A percentile compares a stretch with the other conserved stretches of the same genome.
phyloP scores from a whole-genome alignment of 208 protist genomes.

The Acanthamoeba lugdunensis region DNA sequence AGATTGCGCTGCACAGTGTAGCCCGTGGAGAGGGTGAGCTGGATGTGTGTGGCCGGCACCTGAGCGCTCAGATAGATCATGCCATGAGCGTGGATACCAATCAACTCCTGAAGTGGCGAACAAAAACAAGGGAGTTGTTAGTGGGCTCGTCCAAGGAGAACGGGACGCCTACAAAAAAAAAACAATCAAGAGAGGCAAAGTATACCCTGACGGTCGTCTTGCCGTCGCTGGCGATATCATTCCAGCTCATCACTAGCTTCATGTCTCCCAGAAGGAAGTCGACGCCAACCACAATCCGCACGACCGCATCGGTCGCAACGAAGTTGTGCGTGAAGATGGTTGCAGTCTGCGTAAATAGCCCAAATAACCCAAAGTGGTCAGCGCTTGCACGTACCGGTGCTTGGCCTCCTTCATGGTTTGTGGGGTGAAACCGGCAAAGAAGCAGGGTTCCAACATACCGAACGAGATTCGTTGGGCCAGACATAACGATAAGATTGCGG shows the following conservation, averaged over 20 bases:
- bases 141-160: not conserved
- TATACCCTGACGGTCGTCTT: not conserved
- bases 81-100: constrained; percentile 26
- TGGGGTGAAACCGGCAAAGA: not conserved
- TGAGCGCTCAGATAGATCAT: constrained; percentile 34
- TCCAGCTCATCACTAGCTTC: constrained; percentile 47
- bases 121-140: not conserved
- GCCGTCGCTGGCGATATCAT: not conserved
- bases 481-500: not conserved
- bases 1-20: not conserved
- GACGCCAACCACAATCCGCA: constrained; percentile 18
- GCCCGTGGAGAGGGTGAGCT: constrained; percentile 10
- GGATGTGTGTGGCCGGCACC: not conserved
- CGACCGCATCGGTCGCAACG: not conserved
- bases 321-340: not conserved
- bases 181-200: not conserved
- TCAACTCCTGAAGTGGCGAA: not conserved
- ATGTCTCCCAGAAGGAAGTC: constrained; percentile 70
- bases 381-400: too few species aligned
- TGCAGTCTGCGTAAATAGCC: not conserved
- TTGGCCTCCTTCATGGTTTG: too few species aligned
- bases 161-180: not conserved
- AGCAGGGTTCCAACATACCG: not conserved
- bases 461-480: not conserved
- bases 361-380: too few species aligned